Conservation (phyloP, 495 filamentous ascomycete species). For the Penicillium herquei region DNA sequence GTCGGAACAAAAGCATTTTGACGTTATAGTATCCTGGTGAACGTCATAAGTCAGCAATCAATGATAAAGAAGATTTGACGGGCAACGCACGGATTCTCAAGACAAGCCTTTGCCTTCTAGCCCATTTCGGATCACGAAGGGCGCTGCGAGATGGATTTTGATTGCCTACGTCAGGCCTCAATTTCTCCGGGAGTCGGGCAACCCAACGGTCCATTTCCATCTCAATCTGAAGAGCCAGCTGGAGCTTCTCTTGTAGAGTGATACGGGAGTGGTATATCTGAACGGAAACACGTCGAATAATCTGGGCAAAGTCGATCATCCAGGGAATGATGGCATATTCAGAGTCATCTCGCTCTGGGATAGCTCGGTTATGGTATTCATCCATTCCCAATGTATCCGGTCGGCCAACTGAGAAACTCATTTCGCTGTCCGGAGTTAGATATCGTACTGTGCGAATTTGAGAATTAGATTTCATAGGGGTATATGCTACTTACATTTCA, state of each 20-base stretch:
- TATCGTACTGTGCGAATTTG: not conserved
- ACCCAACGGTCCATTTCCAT: constrained; percentile 40
- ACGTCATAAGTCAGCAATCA: not conserved
- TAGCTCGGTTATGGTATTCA: constrained; percentile 42
- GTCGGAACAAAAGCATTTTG: constrained; percentile 42
- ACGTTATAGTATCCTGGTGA: constrained; percentile 37
- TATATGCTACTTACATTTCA: constrained; percentile 32
- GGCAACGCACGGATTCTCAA: constrained; percentile 33
- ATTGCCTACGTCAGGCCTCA: constrained; percentile 32
- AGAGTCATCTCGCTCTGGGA: constrained; percentile 36
- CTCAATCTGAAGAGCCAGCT: constrained; percentile 36
- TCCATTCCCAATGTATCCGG: constrained; percentile 45
- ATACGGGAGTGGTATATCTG: constrained; percentile 43
- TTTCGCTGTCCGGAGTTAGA: constrained; percentile 25
- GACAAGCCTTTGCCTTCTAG: constrained; percentile 35
- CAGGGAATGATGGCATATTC: constrained; percentile 43
- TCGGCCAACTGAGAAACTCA: constrained; percentile 42
- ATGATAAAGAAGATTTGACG: not conserved
- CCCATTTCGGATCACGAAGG: constrained; percentile 42
- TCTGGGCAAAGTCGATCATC: constrained; percentile 44
- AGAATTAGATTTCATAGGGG: too few relatives aligned
- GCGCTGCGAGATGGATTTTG: constrained; percentile 23
- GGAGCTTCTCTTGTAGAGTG: constrained; percentile 38
- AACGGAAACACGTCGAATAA: constrained; percentile 40
- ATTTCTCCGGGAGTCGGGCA: constrained; percentile 30